Evolutionary conservation across 2,329 filamentous ascomycete genomes (phyloP).

Genomic region (Aspergillus fumigatus): DNA sequence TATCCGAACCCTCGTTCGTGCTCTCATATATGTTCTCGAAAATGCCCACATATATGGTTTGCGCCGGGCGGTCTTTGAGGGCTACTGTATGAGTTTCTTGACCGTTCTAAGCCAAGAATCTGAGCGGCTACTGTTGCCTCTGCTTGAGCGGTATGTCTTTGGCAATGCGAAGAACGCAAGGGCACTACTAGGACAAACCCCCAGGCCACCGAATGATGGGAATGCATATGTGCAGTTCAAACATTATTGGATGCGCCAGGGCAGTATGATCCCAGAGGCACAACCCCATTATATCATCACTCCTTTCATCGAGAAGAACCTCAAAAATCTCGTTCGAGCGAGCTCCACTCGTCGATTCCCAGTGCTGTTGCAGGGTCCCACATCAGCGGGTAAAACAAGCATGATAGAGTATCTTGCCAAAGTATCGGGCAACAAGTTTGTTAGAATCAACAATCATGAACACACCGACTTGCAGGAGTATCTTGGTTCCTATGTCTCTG

Average conservation of each 20-base stretch:
- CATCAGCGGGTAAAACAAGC: conserved; percentile 95
- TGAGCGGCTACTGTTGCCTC: conserved; percentile 69
- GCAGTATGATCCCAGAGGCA: conserved; percentile 60
- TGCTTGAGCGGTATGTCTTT: conserved; percentile 77
- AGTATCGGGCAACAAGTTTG: conserved; percentile 91
- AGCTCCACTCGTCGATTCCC: conserved; percentile 90
- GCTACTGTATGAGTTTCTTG: conserved; percentile 96
- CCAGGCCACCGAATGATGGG: conserved; percentile 71
- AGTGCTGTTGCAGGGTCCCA: conserved; percentile 92
- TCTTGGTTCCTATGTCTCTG: conserved; percentile 87
- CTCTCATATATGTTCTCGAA: conserved; percentile 80
- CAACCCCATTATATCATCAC: conserved; percentile 94
- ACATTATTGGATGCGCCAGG: conserved; percentile 87
- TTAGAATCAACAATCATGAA: conserved; percentile 99
- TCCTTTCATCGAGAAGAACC: conserved; percentile 87
- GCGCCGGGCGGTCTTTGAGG: conserved; percentile 83
- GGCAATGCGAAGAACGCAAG: conserved; percentile 64
- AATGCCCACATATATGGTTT: conserved; percentile 81
- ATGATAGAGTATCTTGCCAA: conserved; percentile 99
- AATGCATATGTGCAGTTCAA: conserved; percentile 77
- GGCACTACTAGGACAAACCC: conserved; percentile 71
- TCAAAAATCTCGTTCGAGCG: conserved; percentile 89
- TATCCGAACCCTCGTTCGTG: conserved; percentile 85
- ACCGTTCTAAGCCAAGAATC: conserved; percentile 82
- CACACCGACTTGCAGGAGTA: conserved; percentile 98